Evolutionary conservation across 164 flowering plant genomes (phyloP), one percentile per base, ranked within the genome.

Genomic region (Macadamia integrifolia): DNA sequence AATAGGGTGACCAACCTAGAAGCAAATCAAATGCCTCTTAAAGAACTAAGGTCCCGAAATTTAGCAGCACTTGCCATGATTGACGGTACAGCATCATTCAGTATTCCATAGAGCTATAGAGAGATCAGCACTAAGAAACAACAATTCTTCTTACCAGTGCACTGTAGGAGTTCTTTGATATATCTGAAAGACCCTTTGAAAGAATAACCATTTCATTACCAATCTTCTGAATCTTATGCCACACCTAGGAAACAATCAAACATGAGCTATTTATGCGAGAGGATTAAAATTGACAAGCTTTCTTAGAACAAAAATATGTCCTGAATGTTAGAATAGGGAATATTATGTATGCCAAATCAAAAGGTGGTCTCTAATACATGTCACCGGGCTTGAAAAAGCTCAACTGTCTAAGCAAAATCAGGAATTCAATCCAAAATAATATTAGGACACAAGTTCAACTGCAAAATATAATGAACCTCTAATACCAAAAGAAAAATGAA

Each of bases 181-280:
- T 62, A 56, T 86, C 83, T 40, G 88, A 81, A 42, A 92, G 83
- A 69, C 83, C 71, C 71, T 82, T 83, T 61, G 91, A 78, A 63
- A 92, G 82, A 70, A 84, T 69, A 75, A 75, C 69, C 76, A 92
- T 80, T 67, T 86, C 90, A 70, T 73, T 58, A 18, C 92, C 96
- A 71, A 88, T 75, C 60, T 55, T 82, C 53, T 86, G 78, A 60
- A 89, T 72, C 72, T 81, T 87, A 56, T 61, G 72, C 91, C 93
- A 89, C 15, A 88, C 76, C 98, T 89, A 80, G 46, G 66, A 69
- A 78, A 23, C 49, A 69, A 58, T 71, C 30, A 64, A 30, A 30
- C 64, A 65, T 65, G 43, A 69, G 62, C 43, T 32, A 28, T 2
- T 6, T n/a, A 52, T 30, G 9, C 44, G 57, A 30, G 7, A 58